phyloP scores from a whole-genome alignment of 805 yeast species.

The Lipomyces orientalis region DNA sequence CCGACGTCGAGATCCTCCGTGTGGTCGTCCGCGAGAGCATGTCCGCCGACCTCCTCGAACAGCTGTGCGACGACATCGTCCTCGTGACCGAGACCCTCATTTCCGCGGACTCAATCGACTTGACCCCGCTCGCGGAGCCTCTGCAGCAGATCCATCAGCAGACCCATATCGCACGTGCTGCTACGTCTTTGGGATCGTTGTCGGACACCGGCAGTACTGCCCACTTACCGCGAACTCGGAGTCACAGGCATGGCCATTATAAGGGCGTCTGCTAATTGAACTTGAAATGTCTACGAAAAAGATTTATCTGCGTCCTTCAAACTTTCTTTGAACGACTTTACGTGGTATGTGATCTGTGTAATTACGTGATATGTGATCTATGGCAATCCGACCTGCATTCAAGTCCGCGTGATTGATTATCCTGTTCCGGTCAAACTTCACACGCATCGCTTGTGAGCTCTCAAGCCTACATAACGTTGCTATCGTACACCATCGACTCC shows the following conservation, averaged over 20 bases:
- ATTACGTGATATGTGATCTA: not conserved
- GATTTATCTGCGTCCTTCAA: not conserved
- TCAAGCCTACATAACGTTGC: not conserved
- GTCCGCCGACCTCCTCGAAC: conserved; percentile 63
- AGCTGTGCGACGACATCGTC: conserved; percentile 28
- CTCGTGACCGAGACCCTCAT: conserved; percentile 22
- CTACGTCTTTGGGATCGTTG: conserved; percentile 25
- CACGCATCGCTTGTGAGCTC: not conserved
- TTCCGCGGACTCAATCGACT: conserved; percentile 18
- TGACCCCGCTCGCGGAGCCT: conserved; percentile 28
- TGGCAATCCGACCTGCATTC: not conserved
- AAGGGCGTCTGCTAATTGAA: conserved; percentile 32
- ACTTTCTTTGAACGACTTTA: too few relatives aligned
- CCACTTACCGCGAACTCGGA: conserved; percentile 4
- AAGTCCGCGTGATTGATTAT: not conserved
- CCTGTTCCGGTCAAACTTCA: not conserved
- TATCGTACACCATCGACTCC: conserved; percentile 36
- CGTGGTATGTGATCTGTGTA: not conserved
- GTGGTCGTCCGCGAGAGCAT: conserved; percentile 80
- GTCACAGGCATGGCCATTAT: conserved; percentile 30
- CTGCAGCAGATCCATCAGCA: conserved; percentile 12
- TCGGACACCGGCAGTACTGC: conserved; percentile 15
- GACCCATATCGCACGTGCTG: conserved; percentile 7
- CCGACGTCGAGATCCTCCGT: conserved; percentile 72
- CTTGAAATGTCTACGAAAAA: not conserved